phyloP scores from a whole-genome alignment of 2,329 filamentous ascomycete genomes.

The Ascochyta rabiei region DNA sequence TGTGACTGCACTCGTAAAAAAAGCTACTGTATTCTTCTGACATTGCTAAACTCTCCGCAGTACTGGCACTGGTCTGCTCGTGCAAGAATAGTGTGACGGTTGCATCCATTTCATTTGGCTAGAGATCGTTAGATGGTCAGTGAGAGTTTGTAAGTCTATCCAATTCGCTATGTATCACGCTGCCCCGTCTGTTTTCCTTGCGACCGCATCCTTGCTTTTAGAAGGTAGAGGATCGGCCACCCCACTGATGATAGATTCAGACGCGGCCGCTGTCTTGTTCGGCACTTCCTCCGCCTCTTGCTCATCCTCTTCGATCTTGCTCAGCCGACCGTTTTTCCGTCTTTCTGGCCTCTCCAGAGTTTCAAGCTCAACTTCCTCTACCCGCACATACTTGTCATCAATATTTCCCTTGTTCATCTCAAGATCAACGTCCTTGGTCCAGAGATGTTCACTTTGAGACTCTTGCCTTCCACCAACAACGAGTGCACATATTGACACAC shows the following conservation, averaged over 20 bases:
- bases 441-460: conserved; percentile 29
- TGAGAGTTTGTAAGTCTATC: background rate
- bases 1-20: background rate
- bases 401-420: conserved; percentile 41
- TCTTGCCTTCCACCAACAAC: conserved; percentile 28
- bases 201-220: background rate
- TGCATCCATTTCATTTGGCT: too few species aligned
- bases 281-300: conserved; percentile 4
- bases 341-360: background rate
- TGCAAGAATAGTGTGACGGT: too few species aligned
- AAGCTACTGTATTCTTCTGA: too few species aligned
- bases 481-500: conserved; percentile 30
- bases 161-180: background rate
- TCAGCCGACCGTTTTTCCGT: conserved; percentile 7
- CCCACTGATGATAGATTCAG: background rate
- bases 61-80: too few species aligned
- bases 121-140: background rate
- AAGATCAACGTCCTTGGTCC: conserved; percentile 35
- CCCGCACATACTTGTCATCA: conserved; percentile 2
- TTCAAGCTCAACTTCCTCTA: conserved; percentile 13
- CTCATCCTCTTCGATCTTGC: conserved; percentile 13
- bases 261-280: background rate
- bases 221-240: background rate
- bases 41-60: too few species aligned
- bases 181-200: background rate